Base-by-base conservation (phyloP, 106 monocot genomes). In the Agapanthus africanus region DNA sequence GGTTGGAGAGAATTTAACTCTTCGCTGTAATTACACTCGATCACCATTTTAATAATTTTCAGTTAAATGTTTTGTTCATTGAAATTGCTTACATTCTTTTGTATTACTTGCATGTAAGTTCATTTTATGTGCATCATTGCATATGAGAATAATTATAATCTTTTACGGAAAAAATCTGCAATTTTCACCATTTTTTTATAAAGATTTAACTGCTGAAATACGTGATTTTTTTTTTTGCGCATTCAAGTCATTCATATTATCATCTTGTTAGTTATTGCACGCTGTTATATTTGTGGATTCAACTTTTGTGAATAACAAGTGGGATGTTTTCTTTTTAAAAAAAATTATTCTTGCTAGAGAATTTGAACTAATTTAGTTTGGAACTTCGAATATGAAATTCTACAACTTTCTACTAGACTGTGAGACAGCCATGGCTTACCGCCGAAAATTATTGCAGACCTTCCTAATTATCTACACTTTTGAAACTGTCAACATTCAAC, bases 1-100 rank as follows among this genome's bases (percentile, higher is more conserved):
- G 25, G 25, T 65, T 40, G 64, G 64, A 40, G 64, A 65, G 9
- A 65, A 65, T 65, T 65, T 65, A 40, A 65, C 64, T 37, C 9
- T 40, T 65, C 37, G 64, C n/a, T 65, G 64, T 65, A 65, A 65
- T 63, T 65, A 61, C 14, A 28, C 61, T 13, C 59, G 13, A 5
- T 61, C 2, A 61, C 15, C 10, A 44, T 6, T 10, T 56, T 56
- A 11, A 2, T 34, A 35, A 61, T 0, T 34, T 0, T 61, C 22
- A 4, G 47, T 63, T 1, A 50, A 22, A 37, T 64, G 7, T 34
- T 37, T 40, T 63, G 37, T 61, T 33, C 8, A 36, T 37, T 30
- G 30, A 6, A 14, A 16, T 16, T n/a, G n/a, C 6, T 61, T 52
- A 52, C 10, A 23, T 13, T 3, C 3, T 23, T 23, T 30, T 56